Evolutionary conservation across 257 asterid species (phyloP).

Genomic region (Rubia yunnanensis): DNA sequence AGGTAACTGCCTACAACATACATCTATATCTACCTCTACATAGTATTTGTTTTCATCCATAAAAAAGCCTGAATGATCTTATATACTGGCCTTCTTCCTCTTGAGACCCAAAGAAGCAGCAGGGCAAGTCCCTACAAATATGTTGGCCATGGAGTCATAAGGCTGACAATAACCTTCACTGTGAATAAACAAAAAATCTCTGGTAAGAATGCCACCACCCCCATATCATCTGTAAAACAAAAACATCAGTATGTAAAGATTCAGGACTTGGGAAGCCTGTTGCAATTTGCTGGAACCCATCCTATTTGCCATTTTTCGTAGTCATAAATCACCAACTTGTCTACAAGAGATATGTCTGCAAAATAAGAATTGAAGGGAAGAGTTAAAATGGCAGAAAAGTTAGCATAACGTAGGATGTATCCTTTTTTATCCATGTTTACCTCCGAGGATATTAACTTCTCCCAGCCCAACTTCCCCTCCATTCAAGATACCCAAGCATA

Average conservation of each 20-base stretch:
- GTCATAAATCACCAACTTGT: conserved; percentile 81
- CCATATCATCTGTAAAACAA: conserved; percentile 1
- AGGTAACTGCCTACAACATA: background rate
- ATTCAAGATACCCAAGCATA: conserved; percentile 83
- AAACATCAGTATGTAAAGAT: conserved; percentile 6
- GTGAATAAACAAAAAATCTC: conserved; percentile 15
- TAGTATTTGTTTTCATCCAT: background rate
- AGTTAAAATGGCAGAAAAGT: conserved; percentile 12
- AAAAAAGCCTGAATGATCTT: background rate
- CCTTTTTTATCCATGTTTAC: conserved; percentile 21
- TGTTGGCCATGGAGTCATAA: conserved; percentile 6
- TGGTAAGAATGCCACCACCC: conserved; percentile 17
- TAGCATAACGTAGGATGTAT: background rate
- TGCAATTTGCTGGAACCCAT: conserved; percentile 49
- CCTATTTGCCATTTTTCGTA: conserved; percentile 65
- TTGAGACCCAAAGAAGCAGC: conserved; percentile 17
- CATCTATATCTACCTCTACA: background rate
- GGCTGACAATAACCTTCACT: conserved; percentile 17
- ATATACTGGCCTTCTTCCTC: conserved; percentile 11
- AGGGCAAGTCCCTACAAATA: conserved; percentile 11
- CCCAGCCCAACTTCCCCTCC: conserved; percentile 65
- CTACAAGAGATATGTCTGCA: conserved; percentile 69
- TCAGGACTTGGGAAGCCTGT: conserved; percentile 34
- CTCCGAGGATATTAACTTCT: conserved; percentile 62
- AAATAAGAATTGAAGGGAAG: background rate